phyloP scores from a whole-genome alignment of 2,329 filamentous ascomycete species.

The Colletotrichum horii region DNA sequence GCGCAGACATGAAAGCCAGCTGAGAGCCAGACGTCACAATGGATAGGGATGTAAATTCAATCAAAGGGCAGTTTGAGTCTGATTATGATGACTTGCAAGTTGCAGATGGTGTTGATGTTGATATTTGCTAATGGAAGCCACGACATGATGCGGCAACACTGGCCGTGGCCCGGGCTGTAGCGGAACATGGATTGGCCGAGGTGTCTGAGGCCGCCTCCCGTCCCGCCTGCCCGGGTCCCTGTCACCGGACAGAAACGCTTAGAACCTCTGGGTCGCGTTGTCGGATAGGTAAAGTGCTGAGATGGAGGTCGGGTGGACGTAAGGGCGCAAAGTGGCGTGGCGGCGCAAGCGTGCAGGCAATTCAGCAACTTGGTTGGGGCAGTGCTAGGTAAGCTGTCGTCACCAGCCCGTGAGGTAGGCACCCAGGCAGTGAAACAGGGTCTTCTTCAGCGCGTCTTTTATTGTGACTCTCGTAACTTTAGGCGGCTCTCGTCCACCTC shows the following conservation, averaged over 20 bases:
- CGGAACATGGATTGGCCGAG: background rate
- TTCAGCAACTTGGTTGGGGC: background rate
- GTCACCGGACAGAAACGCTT: background rate
- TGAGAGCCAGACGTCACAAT: background rate
- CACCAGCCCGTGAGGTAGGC: background rate
- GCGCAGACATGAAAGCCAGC: constrained; percentile 9
- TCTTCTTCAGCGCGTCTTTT: background rate
- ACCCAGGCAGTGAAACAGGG: background rate
- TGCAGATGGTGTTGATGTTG: background rate
- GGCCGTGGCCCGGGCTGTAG: background rate
- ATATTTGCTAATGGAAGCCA: background rate
- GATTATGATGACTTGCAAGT: background rate
- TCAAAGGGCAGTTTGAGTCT: background rate
- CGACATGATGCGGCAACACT: background rate
- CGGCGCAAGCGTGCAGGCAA: background rate
- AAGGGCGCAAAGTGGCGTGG: background rate
- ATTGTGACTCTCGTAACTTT: background rate
- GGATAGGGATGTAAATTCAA: background rate
- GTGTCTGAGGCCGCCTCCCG: background rate
- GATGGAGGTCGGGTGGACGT: background rate
- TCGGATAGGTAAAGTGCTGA: background rate
- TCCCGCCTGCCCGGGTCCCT: background rate
- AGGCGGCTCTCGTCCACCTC: background rate
- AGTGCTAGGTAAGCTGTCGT: background rate
- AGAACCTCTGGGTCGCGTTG: background rate